Conservation (phyloP, 495 filamentous ascomycete species). For the Glutinoglossum americanum region DNA sequence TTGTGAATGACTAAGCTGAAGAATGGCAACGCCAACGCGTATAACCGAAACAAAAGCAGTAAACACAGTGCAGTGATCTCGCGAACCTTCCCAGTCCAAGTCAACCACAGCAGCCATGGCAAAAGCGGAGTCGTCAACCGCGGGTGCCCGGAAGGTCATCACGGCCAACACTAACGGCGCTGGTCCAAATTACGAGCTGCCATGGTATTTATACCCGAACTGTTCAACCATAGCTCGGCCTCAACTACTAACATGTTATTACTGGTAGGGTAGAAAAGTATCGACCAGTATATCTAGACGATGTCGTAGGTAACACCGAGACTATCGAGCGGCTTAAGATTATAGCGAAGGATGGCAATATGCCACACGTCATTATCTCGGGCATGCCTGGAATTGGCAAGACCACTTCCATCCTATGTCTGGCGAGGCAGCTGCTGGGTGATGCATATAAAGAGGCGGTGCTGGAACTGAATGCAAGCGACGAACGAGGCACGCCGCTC, state of each 20-base stretch:
- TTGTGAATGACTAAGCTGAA: not conserved
- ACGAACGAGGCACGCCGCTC: constrained; percentile 51
- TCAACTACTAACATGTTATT: not conserved
- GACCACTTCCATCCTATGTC: constrained; percentile 86
- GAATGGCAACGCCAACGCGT: no score
- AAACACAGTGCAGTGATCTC: no score
- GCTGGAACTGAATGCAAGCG: constrained; percentile 83
- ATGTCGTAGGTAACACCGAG: constrained; percentile 93
- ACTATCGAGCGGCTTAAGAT: constrained; percentile 96
- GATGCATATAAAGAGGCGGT: constrained; percentile 96
- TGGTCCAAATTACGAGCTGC: constrained; percentile 59
- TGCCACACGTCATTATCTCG: constrained; percentile 98
- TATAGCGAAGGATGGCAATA: constrained; percentile 96
- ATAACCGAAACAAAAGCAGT: no score
- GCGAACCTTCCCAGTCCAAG: no score
- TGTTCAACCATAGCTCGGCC: not conserved
- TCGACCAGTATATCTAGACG: constrained; percentile 78
- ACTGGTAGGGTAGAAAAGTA: constrained; percentile 87
- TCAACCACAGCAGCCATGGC: not conserved
- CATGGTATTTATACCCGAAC: constrained; percentile 41
- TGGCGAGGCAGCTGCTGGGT: constrained; percentile 79
- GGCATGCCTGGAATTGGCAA: constrained; percentile 99
- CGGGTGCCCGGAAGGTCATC: constrained; percentile 43
- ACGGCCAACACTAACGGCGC: constrained; percentile 39
- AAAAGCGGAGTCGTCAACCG: constrained; percentile 55